Evolutionary conservation across 2,329 filamentous ascomycete species (phyloP).

Genomic region (Fusarium equiseti): DNA sequence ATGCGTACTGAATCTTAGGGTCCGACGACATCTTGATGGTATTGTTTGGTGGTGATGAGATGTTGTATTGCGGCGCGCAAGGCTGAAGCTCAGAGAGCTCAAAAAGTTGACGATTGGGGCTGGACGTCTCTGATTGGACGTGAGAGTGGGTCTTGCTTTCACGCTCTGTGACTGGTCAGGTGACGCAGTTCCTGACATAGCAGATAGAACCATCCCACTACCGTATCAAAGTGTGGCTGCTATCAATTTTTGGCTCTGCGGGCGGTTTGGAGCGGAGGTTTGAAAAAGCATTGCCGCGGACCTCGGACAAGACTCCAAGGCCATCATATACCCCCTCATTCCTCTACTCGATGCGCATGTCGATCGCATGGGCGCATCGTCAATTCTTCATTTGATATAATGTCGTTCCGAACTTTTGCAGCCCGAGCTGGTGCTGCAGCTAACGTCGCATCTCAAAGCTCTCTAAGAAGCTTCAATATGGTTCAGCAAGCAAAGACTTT

Average conservation of each 20-base stretch:
- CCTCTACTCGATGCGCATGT: slow-evolving; percentile 52
- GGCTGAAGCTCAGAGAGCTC: slow-evolving; percentile 52
- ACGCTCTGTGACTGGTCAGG: slow-evolving; percentile 32
- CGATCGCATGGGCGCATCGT: slow-evolving; percentile 53
- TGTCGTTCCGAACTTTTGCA: slow-evolving; percentile 69
- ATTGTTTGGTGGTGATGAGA: slow-evolving; percentile 30
- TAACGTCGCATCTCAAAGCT: slow-evolving; percentile 58
- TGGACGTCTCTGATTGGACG: slow-evolving; percentile 47
- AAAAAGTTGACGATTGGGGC: slow-evolving; percentile 48
- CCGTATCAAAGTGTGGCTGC: slow-evolving; percentile 38
- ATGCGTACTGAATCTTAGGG: slow-evolving; percentile 77
- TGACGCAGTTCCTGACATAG: slow-evolving; percentile 29
- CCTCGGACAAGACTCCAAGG: slow-evolving; percentile 36
- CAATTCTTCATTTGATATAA: slow-evolving; percentile 55
- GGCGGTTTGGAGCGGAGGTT: slow-evolving; percentile 44
- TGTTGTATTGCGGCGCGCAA: slow-evolving; percentile 48
- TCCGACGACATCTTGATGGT: slow-evolving; percentile 69
- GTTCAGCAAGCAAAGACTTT: slow-evolving; percentile 82
- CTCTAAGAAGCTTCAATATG: slow-evolving; percentile 69
- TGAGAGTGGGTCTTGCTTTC: background rate
- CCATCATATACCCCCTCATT: slow-evolving; percentile 36
- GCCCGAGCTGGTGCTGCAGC: slow-evolving; percentile 66
- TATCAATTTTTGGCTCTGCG: slow-evolving; percentile 46
- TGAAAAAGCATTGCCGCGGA: slow-evolving; percentile 52
- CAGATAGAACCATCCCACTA: slow-evolving; percentile 9